phyloP scores from a whole-genome alignment of 2,329 filamentous ascomycete genomes.

The Cordyceps pruinosa region DNA sequence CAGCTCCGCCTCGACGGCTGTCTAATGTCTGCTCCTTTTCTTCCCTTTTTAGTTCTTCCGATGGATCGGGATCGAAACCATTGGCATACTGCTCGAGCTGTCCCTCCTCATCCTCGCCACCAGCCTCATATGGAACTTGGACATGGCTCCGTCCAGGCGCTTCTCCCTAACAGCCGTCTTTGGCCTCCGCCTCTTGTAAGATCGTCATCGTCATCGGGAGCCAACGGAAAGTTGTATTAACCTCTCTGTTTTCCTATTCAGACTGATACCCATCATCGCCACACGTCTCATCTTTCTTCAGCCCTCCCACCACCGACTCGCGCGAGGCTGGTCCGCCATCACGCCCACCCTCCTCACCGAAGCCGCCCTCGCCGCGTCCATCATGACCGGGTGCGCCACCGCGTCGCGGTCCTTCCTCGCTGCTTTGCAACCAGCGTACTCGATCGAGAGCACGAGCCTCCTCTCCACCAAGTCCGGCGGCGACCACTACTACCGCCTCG shows the following conservation, averaged over 20 bases:
- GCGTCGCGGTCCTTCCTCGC: neutral
- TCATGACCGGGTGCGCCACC: neutral
- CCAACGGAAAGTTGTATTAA: neutral
- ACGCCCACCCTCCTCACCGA: constrained; percentile 5
- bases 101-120: neutral
- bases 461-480: neutral
- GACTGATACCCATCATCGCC: constrained; percentile 3
- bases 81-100: neutral
- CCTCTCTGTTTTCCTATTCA: neutral
- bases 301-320: neutral
- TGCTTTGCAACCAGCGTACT: neutral
- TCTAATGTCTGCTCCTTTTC: too few relatives aligned
- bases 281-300: constrained; percentile 2
- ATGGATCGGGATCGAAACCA: constrained; percentile 6
- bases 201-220: neutral
- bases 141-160: neutral
- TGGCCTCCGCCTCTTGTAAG: neutral
- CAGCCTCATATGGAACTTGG: neutral
- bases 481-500: neutral
- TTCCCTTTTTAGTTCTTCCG: neutral
- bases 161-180: neutral
- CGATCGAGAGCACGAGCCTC: neutral
- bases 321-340: neutral
- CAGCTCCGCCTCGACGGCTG: too few relatives aligned
- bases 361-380: neutral